These are phyloP conservation scores for Biscutella laevigata DNA, from an alignment of 441 rosid species.

Conservation along the genomic window DNA sequence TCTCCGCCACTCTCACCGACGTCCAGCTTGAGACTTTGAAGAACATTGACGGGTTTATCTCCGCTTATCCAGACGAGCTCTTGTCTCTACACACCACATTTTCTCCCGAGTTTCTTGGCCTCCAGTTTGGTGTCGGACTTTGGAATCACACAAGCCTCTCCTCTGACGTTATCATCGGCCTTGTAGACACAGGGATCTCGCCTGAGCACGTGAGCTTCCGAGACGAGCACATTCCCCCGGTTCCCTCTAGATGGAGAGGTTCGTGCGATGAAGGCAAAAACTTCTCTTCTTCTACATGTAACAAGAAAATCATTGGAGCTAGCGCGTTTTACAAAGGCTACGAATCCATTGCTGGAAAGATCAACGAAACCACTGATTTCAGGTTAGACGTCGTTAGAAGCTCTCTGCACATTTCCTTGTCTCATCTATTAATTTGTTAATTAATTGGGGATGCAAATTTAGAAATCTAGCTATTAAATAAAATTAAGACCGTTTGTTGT, in stretches of 20 bases:
- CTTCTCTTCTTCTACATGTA: constrained; percentile 41
- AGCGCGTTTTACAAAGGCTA: constrained; percentile 40
- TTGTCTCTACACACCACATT: constrained; percentile 53
- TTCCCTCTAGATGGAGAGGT: constrained; percentile 55
- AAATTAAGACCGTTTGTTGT: too few relatives aligned
- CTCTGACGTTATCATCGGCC: constrained; percentile 48
- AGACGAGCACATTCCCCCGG: constrained; percentile 37
- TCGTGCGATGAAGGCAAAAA: constrained; percentile 43
- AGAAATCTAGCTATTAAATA: too few relatives aligned
- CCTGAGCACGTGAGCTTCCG: constrained; percentile 55
- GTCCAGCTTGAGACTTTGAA: constrained; percentile 43
- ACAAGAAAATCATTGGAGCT: constrained; percentile 58
- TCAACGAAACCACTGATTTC: constrained; percentile 39
- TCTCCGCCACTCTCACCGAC: constrained; percentile 55
- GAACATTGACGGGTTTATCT: constrained; percentile 43
- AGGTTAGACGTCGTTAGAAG: too few relatives aligned
- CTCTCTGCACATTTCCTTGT: too few relatives aligned
- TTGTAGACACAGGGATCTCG: constrained; percentile 55
- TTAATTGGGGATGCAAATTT: too few relatives aligned
- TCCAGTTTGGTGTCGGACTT: constrained; percentile 32
- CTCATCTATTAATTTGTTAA: too few relatives aligned
- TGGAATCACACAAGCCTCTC: constrained; percentile 32
- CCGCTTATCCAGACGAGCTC: constrained; percentile 60
- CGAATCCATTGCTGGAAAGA: constrained; percentile 30
- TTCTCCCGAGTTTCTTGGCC: constrained; percentile 46